A percentile compares a stretch with the other conserved stretches of the same genome.
phyloP scores from a whole-genome alignment of 257 asterid genomes.

The Salvia rosmarinus region DNA sequence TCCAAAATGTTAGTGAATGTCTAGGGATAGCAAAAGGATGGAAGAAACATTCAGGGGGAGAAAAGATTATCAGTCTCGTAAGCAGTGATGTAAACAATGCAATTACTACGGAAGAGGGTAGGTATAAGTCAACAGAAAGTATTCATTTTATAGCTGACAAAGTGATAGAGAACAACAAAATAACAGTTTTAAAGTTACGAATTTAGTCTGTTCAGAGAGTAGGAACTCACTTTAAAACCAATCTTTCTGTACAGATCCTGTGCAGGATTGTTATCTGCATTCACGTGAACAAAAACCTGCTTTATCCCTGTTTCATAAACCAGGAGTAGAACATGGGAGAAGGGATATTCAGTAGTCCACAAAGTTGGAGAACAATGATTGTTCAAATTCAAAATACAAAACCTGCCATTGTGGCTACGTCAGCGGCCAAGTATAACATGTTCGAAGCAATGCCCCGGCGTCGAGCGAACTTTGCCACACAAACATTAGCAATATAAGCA shows the following conservation, averaged over 20 bases:
- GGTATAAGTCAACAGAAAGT: conserved; percentile 12
- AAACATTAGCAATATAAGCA: conserved; percentile 86
- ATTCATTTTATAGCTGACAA: not conserved
- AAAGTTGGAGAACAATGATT: conserved; percentile 11
- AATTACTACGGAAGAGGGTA: conserved; percentile 2
- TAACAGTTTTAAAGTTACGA: not conserved
- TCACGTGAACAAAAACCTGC: conserved; percentile 82
- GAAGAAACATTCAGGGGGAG: not conserved
- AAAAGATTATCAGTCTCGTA: conserved; percentile 15
- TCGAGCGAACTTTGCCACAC: conserved; percentile 90
- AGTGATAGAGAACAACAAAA: not conserved
- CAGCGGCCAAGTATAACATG: conserved; percentile 73
- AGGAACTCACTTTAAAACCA: conserved; percentile 69
- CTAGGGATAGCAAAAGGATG: not conserved
- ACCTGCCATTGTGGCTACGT: conserved; percentile 69
- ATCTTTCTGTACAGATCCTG: conserved; percentile 72
- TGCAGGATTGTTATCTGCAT: conserved; percentile 74
- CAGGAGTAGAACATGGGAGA: conserved; percentile 28
- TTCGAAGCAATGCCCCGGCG: conserved; percentile 92
- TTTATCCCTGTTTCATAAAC: conserved; percentile 61
- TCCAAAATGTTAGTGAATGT: not conserved
- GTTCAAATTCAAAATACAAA: conserved; percentile 30
- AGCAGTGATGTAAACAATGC: conserved; percentile 8
- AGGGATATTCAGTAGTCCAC: conserved; percentile 2
- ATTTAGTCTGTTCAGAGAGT: conserved; percentile 3